phyloP scores from a whole-genome alignment of 2,329 filamentous ascomycete genomes.

The Trichoderma cornu-damae region DNA sequence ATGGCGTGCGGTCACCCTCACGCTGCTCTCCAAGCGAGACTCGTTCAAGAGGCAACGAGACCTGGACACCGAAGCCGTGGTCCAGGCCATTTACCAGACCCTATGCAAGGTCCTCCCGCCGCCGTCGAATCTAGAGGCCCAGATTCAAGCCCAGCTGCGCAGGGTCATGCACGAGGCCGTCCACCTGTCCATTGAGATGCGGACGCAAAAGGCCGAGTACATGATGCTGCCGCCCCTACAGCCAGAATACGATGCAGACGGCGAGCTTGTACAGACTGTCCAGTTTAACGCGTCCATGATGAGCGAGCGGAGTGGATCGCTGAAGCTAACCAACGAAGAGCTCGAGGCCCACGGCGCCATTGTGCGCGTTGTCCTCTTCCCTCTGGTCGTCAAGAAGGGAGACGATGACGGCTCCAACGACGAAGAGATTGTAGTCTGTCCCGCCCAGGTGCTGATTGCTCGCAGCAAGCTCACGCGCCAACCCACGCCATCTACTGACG shows the following conservation, averaged over 20 bases:
- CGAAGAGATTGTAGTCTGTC: conserved; percentile 91
- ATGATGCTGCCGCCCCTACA: conserved; percentile 96
- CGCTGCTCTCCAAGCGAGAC: conserved; percentile 73
- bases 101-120: conserved; percentile 81
- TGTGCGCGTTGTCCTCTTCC: conserved; percentile 91
- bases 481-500: conserved; percentile 48
- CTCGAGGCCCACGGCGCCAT: conserved; percentile 70
- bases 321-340: conserved; percentile 61
- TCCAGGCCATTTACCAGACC: conserved; percentile 75
- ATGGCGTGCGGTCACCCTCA: conserved; percentile 94
- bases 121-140: conserved; percentile 70
- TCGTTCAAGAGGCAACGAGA: conserved; percentile 78
- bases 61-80: conserved; percentile 91
- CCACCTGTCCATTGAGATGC: conserved; percentile 91
- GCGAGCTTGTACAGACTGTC: conserved; percentile 81
- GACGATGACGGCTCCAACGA: conserved; percentile 83
- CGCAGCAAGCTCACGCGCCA: conserved; percentile 38
- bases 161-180: conserved; percentile 87
- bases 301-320: conserved; percentile 78
- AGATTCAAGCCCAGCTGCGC: conserved; percentile 78
- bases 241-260: conserved; percentile 90
- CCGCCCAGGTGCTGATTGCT: conserved; percentile 85
- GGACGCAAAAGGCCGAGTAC: conserved; percentile 92
- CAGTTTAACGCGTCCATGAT: conserved; percentile 90
- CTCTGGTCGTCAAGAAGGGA: conserved; percentile 91